These are phyloP conservation scores for Bipolaris bicolor DNA, from an alignment of 2,329 filamentous ascomycete species.

Conservation along the genomic window DNA sequence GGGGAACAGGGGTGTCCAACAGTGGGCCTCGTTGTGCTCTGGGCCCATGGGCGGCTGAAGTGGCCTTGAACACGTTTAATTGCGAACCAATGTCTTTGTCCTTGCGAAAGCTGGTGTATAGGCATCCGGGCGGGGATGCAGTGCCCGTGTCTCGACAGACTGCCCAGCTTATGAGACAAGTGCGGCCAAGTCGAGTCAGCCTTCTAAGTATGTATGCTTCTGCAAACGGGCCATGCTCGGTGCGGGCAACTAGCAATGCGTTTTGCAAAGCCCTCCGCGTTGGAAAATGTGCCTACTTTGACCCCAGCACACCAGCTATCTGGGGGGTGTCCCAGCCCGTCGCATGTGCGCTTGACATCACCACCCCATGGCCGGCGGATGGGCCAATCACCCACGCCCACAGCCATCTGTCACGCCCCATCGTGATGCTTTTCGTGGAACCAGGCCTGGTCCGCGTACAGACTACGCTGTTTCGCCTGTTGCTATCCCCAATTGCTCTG, in stretches of 20 bases:
- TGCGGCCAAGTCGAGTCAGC: constrained; percentile 6
- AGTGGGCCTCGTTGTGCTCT: constrained; percentile 24
- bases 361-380: neutral
- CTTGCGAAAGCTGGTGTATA: constrained; percentile 1
- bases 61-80: constrained; percentile 7
- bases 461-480: constrained; percentile 4
- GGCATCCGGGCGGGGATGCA: neutral
- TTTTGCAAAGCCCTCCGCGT: constrained; percentile 29
- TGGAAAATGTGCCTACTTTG: constrained; percentile 34
- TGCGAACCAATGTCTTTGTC: constrained; percentile 2
- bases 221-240: constrained; percentile 19
- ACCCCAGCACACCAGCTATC: constrained; percentile 18
- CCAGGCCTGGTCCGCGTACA: constrained; percentile 1
- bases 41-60: constrained; percentile 18
- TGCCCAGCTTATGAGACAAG: constrained; percentile 2
- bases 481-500: neutral
- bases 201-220: constrained; percentile 11
- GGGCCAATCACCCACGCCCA: constrained; percentile 2
- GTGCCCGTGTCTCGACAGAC: constrained; percentile 3
- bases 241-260: constrained; percentile 17
- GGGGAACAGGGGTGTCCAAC: constrained; percentile 20
- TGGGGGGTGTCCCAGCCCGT: constrained; percentile 37
- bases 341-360: constrained; percentile 37
- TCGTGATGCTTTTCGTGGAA: neutral
- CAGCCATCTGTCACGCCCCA: neutral